Evolutionary conservation across 2,329 filamentous ascomycete genomes (phyloP).

Genomic region (Ophiosphaerella narmari): DNA sequence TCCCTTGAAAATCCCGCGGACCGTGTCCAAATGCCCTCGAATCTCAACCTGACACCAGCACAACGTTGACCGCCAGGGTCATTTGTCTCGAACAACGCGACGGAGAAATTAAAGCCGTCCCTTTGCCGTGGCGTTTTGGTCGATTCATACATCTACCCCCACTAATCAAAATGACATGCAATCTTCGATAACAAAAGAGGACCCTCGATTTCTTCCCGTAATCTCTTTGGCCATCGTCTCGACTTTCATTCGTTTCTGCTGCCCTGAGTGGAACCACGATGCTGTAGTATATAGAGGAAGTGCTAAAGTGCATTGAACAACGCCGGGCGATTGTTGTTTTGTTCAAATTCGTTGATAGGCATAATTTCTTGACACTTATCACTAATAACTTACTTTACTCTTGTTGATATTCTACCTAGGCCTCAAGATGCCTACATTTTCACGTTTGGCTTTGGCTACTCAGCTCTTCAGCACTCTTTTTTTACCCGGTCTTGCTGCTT

Average conservation of each 20-base stretch:
- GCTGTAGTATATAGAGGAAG: conserved; percentile 1
- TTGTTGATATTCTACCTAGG: conserved; percentile 20
- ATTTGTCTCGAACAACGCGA: too few relatives aligned
- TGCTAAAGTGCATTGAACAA: conserved; percentile 17
- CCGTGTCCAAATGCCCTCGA: too few relatives aligned
- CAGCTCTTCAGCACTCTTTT: conserved; percentile 29
- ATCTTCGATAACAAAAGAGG: too few relatives aligned
- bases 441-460: conserved; percentile 30
- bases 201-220: too few relatives aligned
- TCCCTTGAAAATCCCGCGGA: too few relatives aligned
- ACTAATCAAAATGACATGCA: too few relatives aligned
- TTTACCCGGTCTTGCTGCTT: conserved; percentile 19
- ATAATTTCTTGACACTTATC: conserved; percentile 7
- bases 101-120: too few relatives aligned
- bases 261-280: background rate
- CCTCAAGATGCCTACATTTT: conserved; percentile 30
- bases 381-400: conserved; percentile 9
- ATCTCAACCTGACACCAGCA: too few relatives aligned
- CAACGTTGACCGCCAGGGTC: too few relatives aligned
- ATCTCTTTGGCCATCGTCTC: background rate
- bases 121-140: too few relatives aligned
- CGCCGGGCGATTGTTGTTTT: conserved; percentile 9
- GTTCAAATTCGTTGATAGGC: conserved; percentile 23
- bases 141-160: too few relatives aligned
- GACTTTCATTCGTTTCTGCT: background rate